These are phyloP conservation scores for Populus simonii DNA, from an alignment of 345 rosid genomes.

Conservation along the genomic window DNA sequence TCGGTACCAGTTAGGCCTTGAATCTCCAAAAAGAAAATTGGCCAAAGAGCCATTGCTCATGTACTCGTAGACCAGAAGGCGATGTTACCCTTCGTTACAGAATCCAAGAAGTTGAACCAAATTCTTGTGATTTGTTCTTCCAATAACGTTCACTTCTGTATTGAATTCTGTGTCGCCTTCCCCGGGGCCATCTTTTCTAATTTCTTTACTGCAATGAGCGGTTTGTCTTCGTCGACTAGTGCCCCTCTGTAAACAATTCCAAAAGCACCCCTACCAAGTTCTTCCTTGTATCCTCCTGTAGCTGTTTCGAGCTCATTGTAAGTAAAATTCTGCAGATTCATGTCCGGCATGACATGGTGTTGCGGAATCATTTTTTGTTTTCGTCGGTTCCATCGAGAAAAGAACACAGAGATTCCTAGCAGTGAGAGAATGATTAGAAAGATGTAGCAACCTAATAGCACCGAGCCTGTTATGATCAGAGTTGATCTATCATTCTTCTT, in stretches of 20 bases:
- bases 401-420: no score
- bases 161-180: constrained; percentile 30
- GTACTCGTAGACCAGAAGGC: constrained; percentile 36
- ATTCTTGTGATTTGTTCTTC: constrained; percentile 40
- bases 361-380: no score
- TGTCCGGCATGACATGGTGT: no score
- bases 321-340: no score
- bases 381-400: no score
- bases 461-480: no score
- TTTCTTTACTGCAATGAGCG: constrained; percentile 36
- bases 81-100: constrained; percentile 26
- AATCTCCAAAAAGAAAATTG: constrained; percentile 20
- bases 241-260: constrained; percentile 28
- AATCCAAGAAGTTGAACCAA: constrained; percentile 37
- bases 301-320: no score
- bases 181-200: constrained; percentile 7
- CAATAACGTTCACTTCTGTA: constrained; percentile 23
- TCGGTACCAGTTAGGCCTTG: constrained; percentile 24
- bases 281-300: constrained; percentile 29
- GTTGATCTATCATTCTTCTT: no score
- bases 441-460: no score
- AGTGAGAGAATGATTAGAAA: no score
- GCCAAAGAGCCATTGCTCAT: constrained; percentile 34
- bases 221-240: not conserved
- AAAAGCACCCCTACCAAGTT: constrained; percentile 33